Percentiles rank a stretch among this genome's conserved stretches.
These are phyloP conservation scores for Pyrenochaeta sp. DNA, from an alignment of 2,329 filamentous ascomycete species.

Conservation along the genomic window DNA sequence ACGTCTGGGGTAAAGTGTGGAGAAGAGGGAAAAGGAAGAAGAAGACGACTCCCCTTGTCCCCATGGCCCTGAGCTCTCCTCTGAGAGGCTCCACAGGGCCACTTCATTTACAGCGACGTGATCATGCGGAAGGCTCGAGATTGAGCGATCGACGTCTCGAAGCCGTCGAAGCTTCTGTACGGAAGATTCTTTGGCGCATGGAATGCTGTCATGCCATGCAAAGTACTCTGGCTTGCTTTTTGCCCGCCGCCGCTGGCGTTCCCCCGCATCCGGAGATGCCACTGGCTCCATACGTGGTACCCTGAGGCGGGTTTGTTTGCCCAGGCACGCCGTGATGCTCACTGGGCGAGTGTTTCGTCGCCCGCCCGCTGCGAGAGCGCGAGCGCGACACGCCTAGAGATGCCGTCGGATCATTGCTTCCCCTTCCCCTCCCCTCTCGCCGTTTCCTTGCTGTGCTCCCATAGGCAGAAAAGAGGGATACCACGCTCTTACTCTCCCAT, in stretches of 20 bases:
- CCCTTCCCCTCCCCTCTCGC: not conserved
- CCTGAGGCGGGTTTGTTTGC: not conserved
- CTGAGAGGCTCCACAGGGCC: no score
- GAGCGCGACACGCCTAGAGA: no score
- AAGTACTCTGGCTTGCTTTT: no score
- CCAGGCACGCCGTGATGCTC: conserved; percentile 15
- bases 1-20: conserved; percentile 31
- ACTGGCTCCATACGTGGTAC: no score
- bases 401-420: not conserved
- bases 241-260: no score
- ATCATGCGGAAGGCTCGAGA: conserved; percentile 19
- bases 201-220: not conserved
- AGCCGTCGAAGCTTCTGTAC: conserved; percentile 19
- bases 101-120: conserved; percentile 9
- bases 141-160: conserved; percentile 11
- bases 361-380: conserved; percentile 2
- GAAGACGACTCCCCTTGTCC: no score
- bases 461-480: no score
- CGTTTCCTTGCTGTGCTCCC: not conserved
- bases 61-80: not conserved
- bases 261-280: no score
- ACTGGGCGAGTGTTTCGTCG: conserved; percentile 12
- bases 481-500: not conserved
- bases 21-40: no score
- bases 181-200: conserved; percentile 18